Conservation (phyloP, 2,329 filamentous ascomycete genomes). For the Pseudogymnoascus sp. region DNA sequence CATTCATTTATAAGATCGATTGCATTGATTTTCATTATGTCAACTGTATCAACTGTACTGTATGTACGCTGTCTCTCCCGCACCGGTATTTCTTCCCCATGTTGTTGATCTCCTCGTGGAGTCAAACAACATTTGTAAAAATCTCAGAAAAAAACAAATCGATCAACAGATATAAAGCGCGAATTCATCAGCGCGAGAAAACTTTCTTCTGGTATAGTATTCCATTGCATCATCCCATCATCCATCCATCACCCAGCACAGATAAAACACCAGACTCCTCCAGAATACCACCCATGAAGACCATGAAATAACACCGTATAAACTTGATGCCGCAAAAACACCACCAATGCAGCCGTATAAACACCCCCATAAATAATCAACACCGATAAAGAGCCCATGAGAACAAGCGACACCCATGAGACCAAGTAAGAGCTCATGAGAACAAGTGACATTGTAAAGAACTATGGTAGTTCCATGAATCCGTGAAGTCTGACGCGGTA, state of each 20-base stretch:
- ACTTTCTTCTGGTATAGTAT: not conserved
- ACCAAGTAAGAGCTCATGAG: no score
- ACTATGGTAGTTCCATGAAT: slow-evolving; percentile 20
- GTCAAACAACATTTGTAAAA: not conserved
- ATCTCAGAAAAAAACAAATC: not conserved
- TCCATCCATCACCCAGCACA: slow-evolving; percentile 2
- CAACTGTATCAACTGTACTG: not conserved
- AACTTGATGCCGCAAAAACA: not conserved
- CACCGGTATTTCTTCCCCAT: not conserved
- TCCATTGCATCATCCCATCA: not conserved
- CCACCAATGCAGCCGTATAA: not conserved
- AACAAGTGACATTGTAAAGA: not conserved
- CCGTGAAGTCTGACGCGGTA: slow-evolving; percentile 56
- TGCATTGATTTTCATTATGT: not conserved
- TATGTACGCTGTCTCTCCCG: not conserved
- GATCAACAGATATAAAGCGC: not conserved
- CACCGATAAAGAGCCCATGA: not conserved
- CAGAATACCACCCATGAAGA: not conserved
- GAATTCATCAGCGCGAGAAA: not conserved
- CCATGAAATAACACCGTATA: slow-evolving; percentile 1
- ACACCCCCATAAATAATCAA: not conserved
- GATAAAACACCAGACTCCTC: not conserved
- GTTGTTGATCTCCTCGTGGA: not conserved
- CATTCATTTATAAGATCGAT: not conserved
- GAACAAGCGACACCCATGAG: not conserved